Evolutionary conservation across 139 green algal species (phyloP).

Genomic region (Chlorella sp.): DNA sequence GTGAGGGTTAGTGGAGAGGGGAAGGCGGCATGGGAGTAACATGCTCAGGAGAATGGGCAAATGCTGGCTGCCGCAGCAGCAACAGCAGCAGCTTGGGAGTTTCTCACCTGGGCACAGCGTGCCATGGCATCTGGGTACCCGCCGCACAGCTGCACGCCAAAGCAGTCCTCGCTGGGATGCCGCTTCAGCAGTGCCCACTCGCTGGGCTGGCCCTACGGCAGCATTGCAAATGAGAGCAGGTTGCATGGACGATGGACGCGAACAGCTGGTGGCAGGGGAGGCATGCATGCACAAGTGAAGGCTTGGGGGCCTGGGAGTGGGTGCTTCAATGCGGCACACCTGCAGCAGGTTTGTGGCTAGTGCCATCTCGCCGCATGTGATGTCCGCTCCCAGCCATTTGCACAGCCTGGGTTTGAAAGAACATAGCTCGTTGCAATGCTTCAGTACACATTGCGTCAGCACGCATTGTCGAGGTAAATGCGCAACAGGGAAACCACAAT

Average conservation of each 20-base stretch:
- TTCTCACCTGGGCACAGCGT: constrained; percentile 50
- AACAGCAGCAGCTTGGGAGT: too few relatives aligned
- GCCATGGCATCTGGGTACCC: constrained; percentile 85
- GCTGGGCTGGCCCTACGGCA: constrained; percentile 75
- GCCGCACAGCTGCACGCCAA: constrained; percentile 94
- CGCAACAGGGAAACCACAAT: too few relatives aligned
- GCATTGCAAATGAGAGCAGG: neutral
- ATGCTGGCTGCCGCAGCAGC: too few relatives aligned
- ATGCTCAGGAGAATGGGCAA: too few relatives aligned
- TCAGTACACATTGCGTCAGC: neutral
- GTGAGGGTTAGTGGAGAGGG: too few relatives aligned
- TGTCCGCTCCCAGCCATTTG: constrained; percentile 89
- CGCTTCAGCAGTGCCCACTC: constrained; percentile 98
- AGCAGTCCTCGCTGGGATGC: constrained; percentile 92
- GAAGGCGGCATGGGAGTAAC: too few relatives aligned
- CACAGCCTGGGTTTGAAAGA: constrained; percentile 73
- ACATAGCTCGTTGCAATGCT: too few relatives aligned
- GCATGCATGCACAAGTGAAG: neutral
- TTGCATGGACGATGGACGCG: neutral
- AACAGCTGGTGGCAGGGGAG: neutral
- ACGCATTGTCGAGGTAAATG: too few relatives aligned
- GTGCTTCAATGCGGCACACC: too few relatives aligned
- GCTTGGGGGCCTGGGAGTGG: too few relatives aligned
- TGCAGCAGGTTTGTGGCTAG: constrained; percentile 93
- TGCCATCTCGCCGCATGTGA: constrained; percentile 97